Evolutionary conservation across 306 rosid genomes (phyloP).

Genomic region (Sechiopsis laciniata): DNA sequence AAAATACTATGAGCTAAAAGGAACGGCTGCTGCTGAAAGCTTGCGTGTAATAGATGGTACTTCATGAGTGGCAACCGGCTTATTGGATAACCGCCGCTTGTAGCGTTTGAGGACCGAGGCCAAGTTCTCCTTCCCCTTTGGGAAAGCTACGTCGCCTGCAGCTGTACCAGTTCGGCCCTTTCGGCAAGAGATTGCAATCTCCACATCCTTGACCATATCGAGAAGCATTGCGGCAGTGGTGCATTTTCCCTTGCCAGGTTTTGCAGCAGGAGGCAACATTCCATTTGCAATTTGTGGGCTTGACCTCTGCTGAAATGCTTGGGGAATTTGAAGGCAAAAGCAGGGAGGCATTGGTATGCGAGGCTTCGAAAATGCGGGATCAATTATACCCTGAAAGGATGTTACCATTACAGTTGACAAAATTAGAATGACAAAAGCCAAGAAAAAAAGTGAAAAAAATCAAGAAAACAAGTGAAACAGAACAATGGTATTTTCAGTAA

Average conservation of each 20-base stretch:
- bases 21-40: constrained; percentile 35
- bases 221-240: constrained; percentile 55
- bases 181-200: constrained; percentile 60
- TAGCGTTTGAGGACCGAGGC: constrained; percentile 92
- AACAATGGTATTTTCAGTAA: too few relatives aligned
- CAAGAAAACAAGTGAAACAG: too few relatives aligned
- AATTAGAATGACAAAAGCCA: background rate
- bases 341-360: constrained; percentile 66
- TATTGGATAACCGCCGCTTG: constrained; percentile 70
- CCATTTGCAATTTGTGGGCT: constrained; percentile 68
- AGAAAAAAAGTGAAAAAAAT: background rate
- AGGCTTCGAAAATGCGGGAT: constrained; percentile 73
- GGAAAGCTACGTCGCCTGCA: constrained; percentile 95
- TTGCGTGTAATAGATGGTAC: constrained; percentile 28
- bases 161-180: constrained; percentile 94
- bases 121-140: constrained; percentile 81
- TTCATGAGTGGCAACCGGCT: constrained; percentile 38
- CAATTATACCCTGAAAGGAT: constrained; percentile 55
- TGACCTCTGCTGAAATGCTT: constrained; percentile 47
- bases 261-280: constrained; percentile 75
- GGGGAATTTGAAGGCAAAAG: constrained; percentile 81
- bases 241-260: constrained; percentile 72
- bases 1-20: constrained; percentile 39
- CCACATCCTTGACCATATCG: constrained; percentile 80
- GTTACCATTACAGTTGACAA: constrained; percentile 16